These are phyloP conservation scores for Ustilago loliicola DNA, from an alignment of 1,284 basidiomycete genomes.

Conservation along the genomic window DNA sequence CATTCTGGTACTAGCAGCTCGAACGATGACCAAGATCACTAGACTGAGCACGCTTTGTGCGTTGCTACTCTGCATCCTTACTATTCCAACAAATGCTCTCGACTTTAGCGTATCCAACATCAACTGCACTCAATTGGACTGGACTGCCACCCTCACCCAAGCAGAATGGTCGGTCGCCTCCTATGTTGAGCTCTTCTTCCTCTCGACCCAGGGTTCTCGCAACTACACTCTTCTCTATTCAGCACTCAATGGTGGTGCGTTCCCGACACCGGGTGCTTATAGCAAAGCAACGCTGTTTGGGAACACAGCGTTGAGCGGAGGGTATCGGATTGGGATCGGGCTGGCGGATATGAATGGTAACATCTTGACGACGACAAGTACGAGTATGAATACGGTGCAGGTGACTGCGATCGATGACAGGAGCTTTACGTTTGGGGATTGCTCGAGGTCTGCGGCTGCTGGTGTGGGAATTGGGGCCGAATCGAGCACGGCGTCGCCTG, in stretches of 20 bases:
- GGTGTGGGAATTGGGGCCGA: background rate
- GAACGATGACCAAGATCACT: background rate
- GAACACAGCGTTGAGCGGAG: conserved; percentile 6
- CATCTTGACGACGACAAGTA: conserved; percentile 14
- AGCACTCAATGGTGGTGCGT: conserved; percentile 5
- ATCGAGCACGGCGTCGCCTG: background rate
- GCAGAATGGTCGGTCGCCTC: conserved; percentile 34
- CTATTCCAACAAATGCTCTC: conserved; percentile 12
- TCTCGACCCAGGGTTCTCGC: conserved; percentile 6
- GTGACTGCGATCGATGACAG: conserved; percentile 17
- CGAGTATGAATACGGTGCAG: conserved; percentile 8
- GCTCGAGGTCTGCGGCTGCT: background rate
- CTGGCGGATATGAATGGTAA: conserved; percentile 21
- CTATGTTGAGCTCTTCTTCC: conserved; percentile 32
- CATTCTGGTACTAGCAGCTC: background rate
- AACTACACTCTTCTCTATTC: conserved; percentile 40
- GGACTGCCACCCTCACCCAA: conserved; percentile 18
- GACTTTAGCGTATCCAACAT: conserved; percentile 19
- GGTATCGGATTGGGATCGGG: conserved; percentile 28
- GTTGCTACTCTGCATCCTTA: conserved; percentile 4
- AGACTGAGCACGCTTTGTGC: background rate
- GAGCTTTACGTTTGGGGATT: conserved; percentile 20
- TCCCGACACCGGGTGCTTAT: conserved; percentile 20
- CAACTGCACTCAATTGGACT: conserved; percentile 28
- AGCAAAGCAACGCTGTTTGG: conserved; percentile 19